Evolutionary conservation across 495 filamentous ascomycete genomes (phyloP).

Genomic region (Daldinia grandis): DNA sequence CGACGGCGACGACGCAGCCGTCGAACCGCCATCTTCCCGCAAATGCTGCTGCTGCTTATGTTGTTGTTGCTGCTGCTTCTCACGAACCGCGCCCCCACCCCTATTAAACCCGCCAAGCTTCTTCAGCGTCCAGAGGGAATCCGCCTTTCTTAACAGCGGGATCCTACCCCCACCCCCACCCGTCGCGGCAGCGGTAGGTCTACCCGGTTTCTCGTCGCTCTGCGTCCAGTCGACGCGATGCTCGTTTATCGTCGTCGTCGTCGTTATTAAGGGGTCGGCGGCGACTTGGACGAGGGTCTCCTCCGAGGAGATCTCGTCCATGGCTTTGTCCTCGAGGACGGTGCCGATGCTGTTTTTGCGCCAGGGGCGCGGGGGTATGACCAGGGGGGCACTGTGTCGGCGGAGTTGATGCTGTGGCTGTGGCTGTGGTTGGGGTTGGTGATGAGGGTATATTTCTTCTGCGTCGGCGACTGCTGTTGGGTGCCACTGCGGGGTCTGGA

Average conservation of each 20-base stretch:
- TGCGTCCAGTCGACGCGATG: conserved; percentile 58
- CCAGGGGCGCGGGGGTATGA: background rate
- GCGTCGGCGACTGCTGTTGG: background rate
- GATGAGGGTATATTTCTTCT: background rate
- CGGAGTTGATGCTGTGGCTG: background rate
- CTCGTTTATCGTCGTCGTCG: conserved; percentile 1
- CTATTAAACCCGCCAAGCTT: conserved; percentile 34
- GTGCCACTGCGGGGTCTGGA: conserved; percentile 14
- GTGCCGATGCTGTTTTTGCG: conserved; percentile 27
- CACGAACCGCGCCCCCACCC: background rate
- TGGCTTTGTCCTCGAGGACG: conserved; percentile 24
- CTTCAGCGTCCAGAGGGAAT: conserved; percentile 51
- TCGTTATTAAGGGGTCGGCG: conserved; percentile 19
- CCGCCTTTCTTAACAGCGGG: conserved; percentile 50
- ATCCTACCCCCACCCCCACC: conserved; percentile 1
- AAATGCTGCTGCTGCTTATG: background rate
- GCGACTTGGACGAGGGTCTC: conserved; percentile 42
- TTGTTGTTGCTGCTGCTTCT: background rate
- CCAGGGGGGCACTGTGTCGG: conserved; percentile 13
- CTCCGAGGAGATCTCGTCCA: conserved; percentile 34
- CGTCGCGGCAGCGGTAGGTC: background rate
- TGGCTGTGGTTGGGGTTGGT: background rate
- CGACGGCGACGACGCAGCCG: background rate
- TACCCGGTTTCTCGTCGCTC: conserved; percentile 49
- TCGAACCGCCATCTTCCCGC: background rate